Evolutionary conservation across 1,284 basidiomycete species (phyloP), one percentile per base, ranked within the genome.

Genomic region (Papiliotrema laurentii): DNA sequence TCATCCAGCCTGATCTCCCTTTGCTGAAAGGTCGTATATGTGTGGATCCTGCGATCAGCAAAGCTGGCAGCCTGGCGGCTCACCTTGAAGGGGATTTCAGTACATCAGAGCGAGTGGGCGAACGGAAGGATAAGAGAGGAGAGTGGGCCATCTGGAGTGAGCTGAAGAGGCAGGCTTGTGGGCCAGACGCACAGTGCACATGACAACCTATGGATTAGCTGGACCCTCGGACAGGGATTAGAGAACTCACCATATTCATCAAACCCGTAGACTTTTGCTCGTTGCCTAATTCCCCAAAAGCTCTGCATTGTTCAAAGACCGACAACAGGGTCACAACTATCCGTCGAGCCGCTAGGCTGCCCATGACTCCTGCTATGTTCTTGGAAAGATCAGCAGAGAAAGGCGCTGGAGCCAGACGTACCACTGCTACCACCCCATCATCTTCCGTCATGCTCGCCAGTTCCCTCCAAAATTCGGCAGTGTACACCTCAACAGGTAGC

Each of bases 211-310:
- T 10, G 48, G 44, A n/a, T 26, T 43, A 36, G 28, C 35, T 42
- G 27, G 35, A 22, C 28, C 19, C 45, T 18, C 25, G 21, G 37
- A 26, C 16, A 10, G 34, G 38, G 37, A 13, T 18, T 4, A 14
- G 11, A n/a, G 33, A 7, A 45, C 16, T 34, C 16, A 35, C 14
- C 45, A 49, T 34, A 18, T 46, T 19, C 42, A 40, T 34, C 22
- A 24, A 25, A 21, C 27, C 18, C 1, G 31, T 19, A 25, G 5
- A 72, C 79, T 47, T 56, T 89, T 89, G 73, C 89, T 80, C 67
- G 92, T 92, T 42, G 84, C 74, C 61, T 87, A 77, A 73, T 68
- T 94, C 91, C 55, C 86, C 83, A 76, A 92, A 90, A 1, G 80
- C 83, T 19, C 89, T 81, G 66, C 91, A 96, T 58, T 81, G 79